phyloP scores from a whole-genome alignment of 2,329 filamentous ascomycete species.

The Canariomyces notabilis region DNA sequence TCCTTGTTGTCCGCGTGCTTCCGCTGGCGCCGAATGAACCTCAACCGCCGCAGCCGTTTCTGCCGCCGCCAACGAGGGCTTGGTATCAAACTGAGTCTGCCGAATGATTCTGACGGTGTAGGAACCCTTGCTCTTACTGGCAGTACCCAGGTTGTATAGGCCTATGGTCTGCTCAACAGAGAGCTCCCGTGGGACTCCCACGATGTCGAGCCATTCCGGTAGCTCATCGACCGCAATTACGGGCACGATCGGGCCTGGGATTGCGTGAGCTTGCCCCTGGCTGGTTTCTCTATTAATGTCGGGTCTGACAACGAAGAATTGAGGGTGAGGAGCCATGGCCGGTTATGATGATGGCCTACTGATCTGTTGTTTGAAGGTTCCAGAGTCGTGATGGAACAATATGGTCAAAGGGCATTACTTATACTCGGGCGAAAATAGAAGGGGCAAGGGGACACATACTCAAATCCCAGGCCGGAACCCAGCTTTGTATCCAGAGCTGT shows the following conservation, averaged over 20 bases:
- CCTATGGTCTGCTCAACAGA: slow-evolving; percentile 33
- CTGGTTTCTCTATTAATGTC: slow-evolving; percentile 27
- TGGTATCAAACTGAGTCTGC: no score
- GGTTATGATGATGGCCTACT: not conserved
- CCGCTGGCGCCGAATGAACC: not conserved
- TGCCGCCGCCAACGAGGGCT: not conserved
- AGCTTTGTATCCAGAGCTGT: not conserved
- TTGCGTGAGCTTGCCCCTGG: slow-evolving; percentile 22
- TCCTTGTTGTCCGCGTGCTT: not conserved
- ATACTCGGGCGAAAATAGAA: not conserved
- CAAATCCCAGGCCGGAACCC: not conserved
- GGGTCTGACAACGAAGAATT: slow-evolving; percentile 43
- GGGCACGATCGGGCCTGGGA: slow-evolving; percentile 41
- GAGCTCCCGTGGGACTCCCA: slow-evolving; percentile 41
- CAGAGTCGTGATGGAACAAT: not conserved
- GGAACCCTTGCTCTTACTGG: slow-evolving; percentile 20
- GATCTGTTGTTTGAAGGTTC: not conserved
- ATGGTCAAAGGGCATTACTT: not conserved
- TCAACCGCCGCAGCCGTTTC: not conserved
- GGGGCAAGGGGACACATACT: not conserved
- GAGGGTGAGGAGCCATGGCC: slow-evolving; percentile 27
- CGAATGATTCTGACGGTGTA: slow-evolving; percentile 28
- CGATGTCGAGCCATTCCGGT: slow-evolving; percentile 40
- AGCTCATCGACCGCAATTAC: slow-evolving; percentile 52
- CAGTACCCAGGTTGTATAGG: slow-evolving; percentile 36